Conservation (phyloP, 768 basidiomycete genomes). For the Cystofilobasidium macerans region DNA sequence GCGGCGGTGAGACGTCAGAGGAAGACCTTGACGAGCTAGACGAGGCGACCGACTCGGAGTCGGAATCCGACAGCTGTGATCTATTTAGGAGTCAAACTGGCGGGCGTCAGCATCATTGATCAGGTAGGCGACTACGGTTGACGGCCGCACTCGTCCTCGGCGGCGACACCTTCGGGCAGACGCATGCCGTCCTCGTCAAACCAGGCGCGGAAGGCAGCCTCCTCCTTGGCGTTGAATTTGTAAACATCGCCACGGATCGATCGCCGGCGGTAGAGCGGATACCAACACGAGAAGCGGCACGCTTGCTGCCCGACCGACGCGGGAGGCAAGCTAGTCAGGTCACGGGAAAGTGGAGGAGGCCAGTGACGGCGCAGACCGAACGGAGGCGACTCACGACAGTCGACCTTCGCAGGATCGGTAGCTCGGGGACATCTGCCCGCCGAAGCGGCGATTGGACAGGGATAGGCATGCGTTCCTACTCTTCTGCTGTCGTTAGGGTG, state of each 20-base stretch:
- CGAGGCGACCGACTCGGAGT: not conserved
- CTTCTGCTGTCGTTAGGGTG: too few species aligned
- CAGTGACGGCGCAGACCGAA: not conserved
- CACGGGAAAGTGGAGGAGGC: too few species aligned
- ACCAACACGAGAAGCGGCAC: conserved; percentile 67
- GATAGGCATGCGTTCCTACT: conserved; percentile 8
- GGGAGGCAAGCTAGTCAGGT: too few species aligned
- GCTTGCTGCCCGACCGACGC: not conserved
- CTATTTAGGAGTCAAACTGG: not conserved
- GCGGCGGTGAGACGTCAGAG: conserved; percentile 2
- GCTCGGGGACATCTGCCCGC: not conserved
- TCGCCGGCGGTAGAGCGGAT: conserved; percentile 52
- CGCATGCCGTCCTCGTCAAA: conserved; percentile 75
- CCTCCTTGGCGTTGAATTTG: conserved; percentile 48
- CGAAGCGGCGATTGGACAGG: not conserved
- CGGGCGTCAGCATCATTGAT: not conserved
- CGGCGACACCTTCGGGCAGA: conserved; percentile 60
- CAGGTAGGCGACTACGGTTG: too few species aligned
- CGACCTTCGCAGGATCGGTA: conserved; percentile 3
- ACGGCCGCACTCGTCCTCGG: conserved; percentile 10
- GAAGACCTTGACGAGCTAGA: conserved; percentile 23
- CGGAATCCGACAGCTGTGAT: conserved; percentile 14
- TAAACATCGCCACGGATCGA: conserved; percentile 34
- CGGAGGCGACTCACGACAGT: conserved; percentile 5
- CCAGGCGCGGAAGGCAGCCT: conserved; percentile 53